Evolutionary conservation across 140 eudicot genomes (phyloP).

Genomic region (Anethum foeniculum): DNA sequence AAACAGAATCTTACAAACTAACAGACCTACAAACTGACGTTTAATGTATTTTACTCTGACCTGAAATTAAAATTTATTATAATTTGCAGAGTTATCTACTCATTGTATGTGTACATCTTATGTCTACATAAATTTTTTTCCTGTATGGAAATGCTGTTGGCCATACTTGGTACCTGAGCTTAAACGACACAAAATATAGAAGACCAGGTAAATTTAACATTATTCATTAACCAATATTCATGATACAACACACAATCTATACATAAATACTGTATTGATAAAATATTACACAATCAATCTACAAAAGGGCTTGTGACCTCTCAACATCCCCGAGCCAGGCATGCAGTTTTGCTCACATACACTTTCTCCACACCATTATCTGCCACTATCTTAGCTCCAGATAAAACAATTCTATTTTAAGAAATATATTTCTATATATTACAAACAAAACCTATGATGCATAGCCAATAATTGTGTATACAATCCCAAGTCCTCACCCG

Average conservation of each 20-base stretch:
- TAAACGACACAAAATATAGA: neutral
- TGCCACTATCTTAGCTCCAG: neutral
- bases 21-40: neutral
- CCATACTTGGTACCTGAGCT: neutral
- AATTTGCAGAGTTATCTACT: neutral
- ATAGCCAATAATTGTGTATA: neutral
- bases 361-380: neutral
- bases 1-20: neutral
- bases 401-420: neutral
- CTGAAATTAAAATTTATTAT: neutral
- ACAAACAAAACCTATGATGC: neutral
- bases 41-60: neutral
- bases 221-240: neutral
- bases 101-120: too few species aligned
- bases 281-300: neutral
- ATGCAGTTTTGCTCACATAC: neutral
- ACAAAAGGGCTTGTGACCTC: neutral
- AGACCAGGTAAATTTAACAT: neutral
- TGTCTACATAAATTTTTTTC: too few species aligned
- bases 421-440: neutral
- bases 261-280: neutral
- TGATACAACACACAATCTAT: neutral
- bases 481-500: neutral
- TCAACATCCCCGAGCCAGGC: neutral
- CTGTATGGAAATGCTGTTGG: too few species aligned